Evolutionary conservation across 1,139 yeast genomes (phyloP), one percentile per base, ranked within the genome.

Genomic region (Yamadazyma triangularis): DNA sequence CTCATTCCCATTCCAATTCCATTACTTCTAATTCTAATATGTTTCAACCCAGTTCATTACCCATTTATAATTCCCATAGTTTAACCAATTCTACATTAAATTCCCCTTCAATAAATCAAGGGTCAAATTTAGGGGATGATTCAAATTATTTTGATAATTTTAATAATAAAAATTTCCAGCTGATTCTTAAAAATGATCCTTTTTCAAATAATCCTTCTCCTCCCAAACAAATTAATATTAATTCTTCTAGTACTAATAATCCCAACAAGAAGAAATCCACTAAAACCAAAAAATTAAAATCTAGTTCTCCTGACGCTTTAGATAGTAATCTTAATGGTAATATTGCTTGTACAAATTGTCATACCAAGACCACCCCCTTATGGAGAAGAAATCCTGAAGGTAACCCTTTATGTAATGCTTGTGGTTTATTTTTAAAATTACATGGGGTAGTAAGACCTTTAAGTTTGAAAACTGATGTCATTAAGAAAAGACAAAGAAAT

Each of bases 391-490:
- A 74, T 44, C 67, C 77, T 3, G 60, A 53, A 25, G 81, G 81
- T 0, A 69, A 74, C 38, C 73, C 79, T 1, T 54, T 75, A 10
- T 75, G 81, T 48, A 75, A 75, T 45, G 81, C 81, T 0, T 75
- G 81, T 54, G 81, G 81, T 1, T 53, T 75, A 23, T 75, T 74
- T 44, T 60, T 68, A 33, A 75, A 75, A 41, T 52, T 75, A 18
- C 81, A 75, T 42, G 81, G 81, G 15, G 72, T 77, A 2, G 71
- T 74, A 39, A 54, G 81, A 29, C 81, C 81, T 3, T 56, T 75
- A 16, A 67, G 77, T 14, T 55, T 73, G 30, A 75, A 75, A 42
- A 73, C 79, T 0, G 81, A 75, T 41, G 75, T 74, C 10, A 75
- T 75, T 32, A 73, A 72, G 38, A 75, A 74, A 47, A 58, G 81